Evolutionary conservation across 140 eudicot species (phyloP).

Genomic region (Ambrosia hybrid): DNA sequence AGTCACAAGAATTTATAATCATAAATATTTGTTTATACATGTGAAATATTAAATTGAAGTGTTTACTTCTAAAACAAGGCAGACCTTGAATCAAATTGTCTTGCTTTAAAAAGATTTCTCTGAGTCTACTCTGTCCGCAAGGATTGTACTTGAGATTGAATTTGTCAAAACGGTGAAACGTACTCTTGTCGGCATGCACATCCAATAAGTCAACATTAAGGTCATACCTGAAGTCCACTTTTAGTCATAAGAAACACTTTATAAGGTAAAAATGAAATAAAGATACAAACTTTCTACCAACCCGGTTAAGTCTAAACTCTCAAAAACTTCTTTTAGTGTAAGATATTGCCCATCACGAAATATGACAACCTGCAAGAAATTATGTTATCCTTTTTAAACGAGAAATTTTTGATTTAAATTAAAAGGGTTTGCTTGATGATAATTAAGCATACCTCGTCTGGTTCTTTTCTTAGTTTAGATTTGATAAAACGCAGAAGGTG

Average conservation of each 20-base stretch:
- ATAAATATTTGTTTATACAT: background rate
- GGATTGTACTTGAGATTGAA: slow-evolving; percentile 98
- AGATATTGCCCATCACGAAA: slow-evolving; percentile 96
- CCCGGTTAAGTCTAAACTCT: slow-evolving; percentile 98
- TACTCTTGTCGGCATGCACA: slow-evolving; percentile 99
- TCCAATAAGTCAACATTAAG: slow-evolving; percentile 95
- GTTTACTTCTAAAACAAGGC: slow-evolving; percentile 19
- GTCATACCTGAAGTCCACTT: slow-evolving; percentile 59
- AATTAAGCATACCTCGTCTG: slow-evolving; percentile 76
- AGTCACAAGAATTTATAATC: background rate
- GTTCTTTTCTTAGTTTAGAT: slow-evolving; percentile 91
- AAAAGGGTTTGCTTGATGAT: too few species aligned
- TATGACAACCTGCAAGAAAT: slow-evolving; percentile 78
- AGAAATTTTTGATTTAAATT: background rate
- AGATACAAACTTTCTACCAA: slow-evolving; percentile 27
- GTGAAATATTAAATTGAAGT: background rate
- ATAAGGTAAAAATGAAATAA: slow-evolving; percentile 1
- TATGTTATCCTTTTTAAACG: slow-evolving; percentile 9
- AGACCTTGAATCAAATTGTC: slow-evolving; percentile 97
- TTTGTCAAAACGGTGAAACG: slow-evolving; percentile 98
- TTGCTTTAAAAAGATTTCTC: slow-evolving; percentile 95
- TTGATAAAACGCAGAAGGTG: slow-evolving; percentile 92
- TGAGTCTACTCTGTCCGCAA: slow-evolving; percentile 97
- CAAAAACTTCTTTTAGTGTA: slow-evolving; percentile 93
- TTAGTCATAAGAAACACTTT: slow-evolving; percentile 6